Evolutionary conservation across 2,329 filamentous ascomycete species (phyloP).

Genomic region (Trichoderma pleuroti): DNA sequence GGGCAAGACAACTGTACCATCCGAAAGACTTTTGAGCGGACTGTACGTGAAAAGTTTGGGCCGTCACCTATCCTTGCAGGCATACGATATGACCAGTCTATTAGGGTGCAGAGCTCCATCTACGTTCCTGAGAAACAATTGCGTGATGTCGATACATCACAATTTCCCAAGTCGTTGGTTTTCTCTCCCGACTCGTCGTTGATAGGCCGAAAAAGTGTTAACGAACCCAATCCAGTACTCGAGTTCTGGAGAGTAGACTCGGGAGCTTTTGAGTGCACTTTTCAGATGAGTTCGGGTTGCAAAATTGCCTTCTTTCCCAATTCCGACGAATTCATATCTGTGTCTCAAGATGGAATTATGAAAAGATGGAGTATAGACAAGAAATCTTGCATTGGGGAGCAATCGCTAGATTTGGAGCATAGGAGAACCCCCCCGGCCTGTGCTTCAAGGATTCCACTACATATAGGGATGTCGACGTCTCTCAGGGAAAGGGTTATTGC

Average conservation of each 20-base stretch:
- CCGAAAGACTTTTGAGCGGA: background rate
- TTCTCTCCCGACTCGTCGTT: background rate
- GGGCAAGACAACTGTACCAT: background rate
- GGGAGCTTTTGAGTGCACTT: background rate
- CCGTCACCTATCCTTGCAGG: background rate
- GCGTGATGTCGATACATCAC: background rate
- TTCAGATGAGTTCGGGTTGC: accelerated
- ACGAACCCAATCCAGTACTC: background rate
- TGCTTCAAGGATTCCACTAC: no score
- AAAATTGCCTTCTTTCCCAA: background rate
- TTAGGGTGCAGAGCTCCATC: no score
- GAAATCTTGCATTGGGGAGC: background rate
- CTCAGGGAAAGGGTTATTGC: background rate
- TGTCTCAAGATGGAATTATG: background rate
- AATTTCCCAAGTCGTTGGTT: background rate
- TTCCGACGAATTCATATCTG: background rate
- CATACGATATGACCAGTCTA: no score
- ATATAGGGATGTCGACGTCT: no score
- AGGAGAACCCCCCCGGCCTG: no score
- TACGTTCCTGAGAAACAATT: no score
- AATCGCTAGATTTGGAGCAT: no score
- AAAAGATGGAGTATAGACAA: background rate
- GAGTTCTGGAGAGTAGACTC: background rate
- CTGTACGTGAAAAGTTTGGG: background rate
- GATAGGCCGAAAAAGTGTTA: accelerated